A percentile compares a stretch with the other conserved stretches of the same genome.
phyloP scores from a whole-genome alignment of 352 stramenopile genomes.

The Saprolegnia parasitica region DNA sequence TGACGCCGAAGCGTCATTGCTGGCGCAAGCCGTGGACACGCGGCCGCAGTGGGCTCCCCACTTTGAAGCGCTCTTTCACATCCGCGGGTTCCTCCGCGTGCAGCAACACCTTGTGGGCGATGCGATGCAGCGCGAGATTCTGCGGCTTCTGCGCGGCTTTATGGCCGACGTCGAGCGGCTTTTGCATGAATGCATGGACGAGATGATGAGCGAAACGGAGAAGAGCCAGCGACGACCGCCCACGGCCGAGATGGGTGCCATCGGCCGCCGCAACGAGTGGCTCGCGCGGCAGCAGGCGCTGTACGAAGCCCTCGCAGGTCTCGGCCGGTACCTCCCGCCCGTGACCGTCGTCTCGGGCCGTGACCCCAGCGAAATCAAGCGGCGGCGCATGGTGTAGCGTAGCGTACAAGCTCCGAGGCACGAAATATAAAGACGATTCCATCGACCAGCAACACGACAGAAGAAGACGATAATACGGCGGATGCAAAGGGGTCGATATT shows the following conservation, averaged over 20 bases:
- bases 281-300: neutral
- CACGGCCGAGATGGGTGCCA: neutral
- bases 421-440: neutral
- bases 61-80: conserved; percentile 15
- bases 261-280: neutral
- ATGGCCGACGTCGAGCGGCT: conserved; percentile 8
- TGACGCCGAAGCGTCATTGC: neutral
- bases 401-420: neutral
- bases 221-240: neutral
- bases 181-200: conserved; percentile 11
- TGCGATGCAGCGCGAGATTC: conserved; percentile 19
- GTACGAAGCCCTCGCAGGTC: neutral
- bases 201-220: conserved; percentile 3
- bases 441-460: neutral
- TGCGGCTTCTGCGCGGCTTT: conserved; percentile 7
- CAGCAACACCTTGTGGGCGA: conserved; percentile 17
- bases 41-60: conserved; percentile 1
- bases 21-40: neutral
- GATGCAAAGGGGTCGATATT: neutral
- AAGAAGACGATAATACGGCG: neutral
- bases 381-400: neutral
- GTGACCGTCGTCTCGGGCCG: conserved; percentile 2
- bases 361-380: conserved; percentile 4
- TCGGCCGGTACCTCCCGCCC: neutral
- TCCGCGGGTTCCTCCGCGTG: conserved; percentile 12